Percentiles rank a stretch among this genome's conserved stretches.
Evolutionary conservation across 2,329 filamentous ascomycete genomes (phyloP).

Genomic region (Botryotinia calthae): DNA sequence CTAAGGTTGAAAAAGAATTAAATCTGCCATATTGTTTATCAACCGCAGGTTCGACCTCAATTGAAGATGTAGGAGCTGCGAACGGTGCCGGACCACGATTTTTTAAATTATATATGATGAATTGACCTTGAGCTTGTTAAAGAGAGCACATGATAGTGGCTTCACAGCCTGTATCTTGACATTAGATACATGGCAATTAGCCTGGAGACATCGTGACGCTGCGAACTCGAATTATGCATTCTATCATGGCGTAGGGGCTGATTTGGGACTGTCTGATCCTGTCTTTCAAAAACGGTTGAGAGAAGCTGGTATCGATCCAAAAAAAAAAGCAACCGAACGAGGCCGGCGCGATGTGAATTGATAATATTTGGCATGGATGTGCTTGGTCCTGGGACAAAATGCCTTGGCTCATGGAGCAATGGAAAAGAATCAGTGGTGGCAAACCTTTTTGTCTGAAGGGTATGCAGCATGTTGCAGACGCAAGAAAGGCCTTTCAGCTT

Average conservation of each 20-base stretch:
- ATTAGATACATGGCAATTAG: slow-evolving; percentile 62
- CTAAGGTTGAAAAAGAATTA: slow-evolving; percentile 55
- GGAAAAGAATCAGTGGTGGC: slow-evolving; percentile 56
- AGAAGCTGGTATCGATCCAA: slow-evolving; percentile 52
- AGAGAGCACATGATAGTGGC: slow-evolving; percentile 52
- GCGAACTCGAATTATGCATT: slow-evolving; percentile 60
- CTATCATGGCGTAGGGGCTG: slow-evolving; percentile 58
- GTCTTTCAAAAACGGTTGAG: slow-evolving; percentile 55
- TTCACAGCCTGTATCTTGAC: slow-evolving; percentile 60
- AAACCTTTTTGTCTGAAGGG: slow-evolving; percentile 61
- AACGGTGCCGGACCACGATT: slow-evolving; percentile 55
- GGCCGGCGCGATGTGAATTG: slow-evolving; percentile 61
- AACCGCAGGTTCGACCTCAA: slow-evolving; percentile 51
- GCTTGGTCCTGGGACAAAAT: slow-evolving; percentile 63
- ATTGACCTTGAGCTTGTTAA: slow-evolving; percentile 54
- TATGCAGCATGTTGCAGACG: slow-evolving; percentile 60
- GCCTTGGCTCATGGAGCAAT: slow-evolving; percentile 57
- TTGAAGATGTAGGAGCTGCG: slow-evolving; percentile 56
- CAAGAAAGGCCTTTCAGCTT: slow-evolving; percentile 53
- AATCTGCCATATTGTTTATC: slow-evolving; percentile 58
- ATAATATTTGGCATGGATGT: slow-evolving; percentile 61
- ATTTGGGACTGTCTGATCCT: slow-evolving; percentile 57
- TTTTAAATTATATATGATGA: slow-evolving; percentile 63
- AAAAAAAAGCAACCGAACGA: slow-evolving; percentile 48
- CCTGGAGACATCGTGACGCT: slow-evolving; percentile 59